Evolutionary conservation across 1,284 basidiomycete genomes (phyloP), one percentile per base, ranked within the genome.

Genomic region (Apiotrichum brassicae): DNA sequence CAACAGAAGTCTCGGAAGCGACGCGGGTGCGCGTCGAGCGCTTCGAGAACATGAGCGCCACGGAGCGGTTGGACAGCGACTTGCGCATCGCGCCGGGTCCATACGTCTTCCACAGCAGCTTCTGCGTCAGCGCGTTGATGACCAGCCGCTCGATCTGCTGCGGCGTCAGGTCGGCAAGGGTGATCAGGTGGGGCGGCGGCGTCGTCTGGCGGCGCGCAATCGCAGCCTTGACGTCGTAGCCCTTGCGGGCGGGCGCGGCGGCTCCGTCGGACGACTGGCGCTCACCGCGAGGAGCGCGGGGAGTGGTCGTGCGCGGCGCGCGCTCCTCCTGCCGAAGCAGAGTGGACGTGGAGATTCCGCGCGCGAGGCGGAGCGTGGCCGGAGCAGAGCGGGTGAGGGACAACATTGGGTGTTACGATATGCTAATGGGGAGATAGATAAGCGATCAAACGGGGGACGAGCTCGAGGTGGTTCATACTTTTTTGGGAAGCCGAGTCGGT

Each of bases 31-130:
- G 81, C 0, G 94, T 97, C 64, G 85, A 89, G 36, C 94, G 82
- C 71, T 98, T 98, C 19, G 82, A 85, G 71, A 98, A 98, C 38
- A 97, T 73, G 51, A 98, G 75, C 0, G 92, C 94, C 52, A 97
- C 80, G 0, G 86, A 82, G 71, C 92, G 90, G 68, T 81, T 81
- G 58, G 81, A 80, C 5, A 95, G 77, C 3, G 82, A 82, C 66
- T 85, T 45, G 7, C 26, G 43, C 23, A 70, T 19, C 0, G 48
- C 18, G 1, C 4, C n/a, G 1, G 54, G 39, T 13, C 48, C 44
- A 16, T 48, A 47, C 13, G 39, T 43, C 56, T 72, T 72, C 53
- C 25, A 35, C 14, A 65, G 34, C 34, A 58, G 52, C 53, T 74
- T 74, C 57, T 62, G 54, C 3, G 62, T 54, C 6, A 70, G 54